Evolutionary conservation across 2,329 filamentous ascomycete genomes (phyloP).

Genomic region (Dactylonectria macrodidyma): DNA sequence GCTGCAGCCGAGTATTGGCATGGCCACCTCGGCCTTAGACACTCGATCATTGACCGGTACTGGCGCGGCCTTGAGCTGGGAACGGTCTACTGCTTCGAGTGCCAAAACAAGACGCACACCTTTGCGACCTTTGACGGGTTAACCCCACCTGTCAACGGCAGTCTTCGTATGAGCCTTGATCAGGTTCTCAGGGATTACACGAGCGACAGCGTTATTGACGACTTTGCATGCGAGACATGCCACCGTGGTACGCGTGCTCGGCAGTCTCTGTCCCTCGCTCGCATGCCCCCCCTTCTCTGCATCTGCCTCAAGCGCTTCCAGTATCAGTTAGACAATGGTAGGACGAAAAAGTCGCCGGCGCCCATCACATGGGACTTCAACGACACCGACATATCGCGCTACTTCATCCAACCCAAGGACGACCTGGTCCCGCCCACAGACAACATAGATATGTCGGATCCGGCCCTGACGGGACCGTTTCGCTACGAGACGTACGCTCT

Average conservation of each 20-base stretch:
- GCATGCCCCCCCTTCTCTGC: constrained; percentile 84
- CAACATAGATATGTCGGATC: constrained; percentile 54
- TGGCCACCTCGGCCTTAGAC: constrained; percentile 77
- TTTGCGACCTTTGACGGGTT: constrained; percentile 70
- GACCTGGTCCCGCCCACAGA: constrained; percentile 48
- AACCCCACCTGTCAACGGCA: constrained; percentile 56
- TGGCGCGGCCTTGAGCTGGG: constrained; percentile 85
- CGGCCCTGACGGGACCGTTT: constrained; percentile 69
- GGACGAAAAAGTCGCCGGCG: constrained; percentile 76
- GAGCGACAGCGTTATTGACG: constrained; percentile 75
- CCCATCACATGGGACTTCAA: constrained; percentile 84
- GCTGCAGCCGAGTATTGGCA: constrained; percentile 84
- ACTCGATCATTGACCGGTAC: constrained; percentile 83
- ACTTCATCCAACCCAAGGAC: constrained; percentile 55
- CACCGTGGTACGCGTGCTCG: constrained; percentile 76
- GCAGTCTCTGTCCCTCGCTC: constrained; percentile 81
- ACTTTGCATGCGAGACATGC: constrained; percentile 83
- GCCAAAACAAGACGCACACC: constrained; percentile 64
- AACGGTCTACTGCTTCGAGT: constrained; percentile 76
- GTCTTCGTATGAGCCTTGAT: constrained; percentile 58
- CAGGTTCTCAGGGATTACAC: constrained; percentile 81
- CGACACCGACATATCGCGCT: constrained; percentile 70
- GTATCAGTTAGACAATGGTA: constrained; percentile 50
- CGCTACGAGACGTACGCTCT: constrained; percentile 90
- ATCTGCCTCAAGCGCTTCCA: constrained; percentile 78